Percentiles rank a stretch among this genome's conserved stretches.
Conservation (phyloP, 192 early-diverging fungal species). For the Backusella mclennaniae region DNA sequence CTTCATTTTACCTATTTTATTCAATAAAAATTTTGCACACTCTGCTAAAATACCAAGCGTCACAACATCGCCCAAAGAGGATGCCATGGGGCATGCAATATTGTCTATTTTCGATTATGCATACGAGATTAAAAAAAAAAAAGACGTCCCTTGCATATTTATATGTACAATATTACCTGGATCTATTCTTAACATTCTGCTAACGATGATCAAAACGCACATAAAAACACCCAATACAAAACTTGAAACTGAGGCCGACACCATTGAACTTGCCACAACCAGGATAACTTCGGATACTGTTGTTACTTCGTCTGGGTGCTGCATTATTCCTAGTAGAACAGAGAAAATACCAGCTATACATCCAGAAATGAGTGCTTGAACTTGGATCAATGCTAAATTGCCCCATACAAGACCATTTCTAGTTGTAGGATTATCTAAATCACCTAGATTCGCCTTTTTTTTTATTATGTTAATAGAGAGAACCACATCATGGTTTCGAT, state of each 20-base stretch:
- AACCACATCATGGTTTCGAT: neutral
- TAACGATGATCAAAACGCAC: conserved; percentile 62
- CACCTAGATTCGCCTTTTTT: conserved; percentile 57
- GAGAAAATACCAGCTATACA: conserved; percentile 73
- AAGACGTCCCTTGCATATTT: neutral
- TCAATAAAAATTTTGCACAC: conserved; percentile 46
- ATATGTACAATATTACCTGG: conserved; percentile 54
- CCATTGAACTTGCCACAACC: conserved; percentile 62
- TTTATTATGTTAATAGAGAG: neutral
- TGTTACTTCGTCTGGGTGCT: conserved; percentile 44
- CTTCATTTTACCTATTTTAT: conserved; percentile 43
- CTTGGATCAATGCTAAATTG: conserved; percentile 72
- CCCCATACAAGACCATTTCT: conserved; percentile 62
- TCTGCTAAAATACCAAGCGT: conserved; percentile 64
- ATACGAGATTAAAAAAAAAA: neutral
- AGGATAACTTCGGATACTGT: conserved; percentile 47
- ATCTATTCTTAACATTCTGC: conserved; percentile 64
- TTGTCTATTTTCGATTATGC: conserved; percentile 48
- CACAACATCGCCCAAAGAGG: conserved; percentile 71
- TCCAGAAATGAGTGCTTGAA: conserved; percentile 72
- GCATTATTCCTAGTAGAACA: conserved; percentile 51
- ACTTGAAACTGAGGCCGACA: conserved; percentile 69
- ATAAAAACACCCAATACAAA: conserved; percentile 73
- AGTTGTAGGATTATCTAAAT: conserved; percentile 49
- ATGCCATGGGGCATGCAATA: conserved; percentile 76